A percentile compares a stretch with the other conserved stretches of the same genome.
These are phyloP conservation scores for Pleurotus sapidus DNA, from an alignment of 768 basidiomycete genomes.

Conservation along the genomic window DNA sequence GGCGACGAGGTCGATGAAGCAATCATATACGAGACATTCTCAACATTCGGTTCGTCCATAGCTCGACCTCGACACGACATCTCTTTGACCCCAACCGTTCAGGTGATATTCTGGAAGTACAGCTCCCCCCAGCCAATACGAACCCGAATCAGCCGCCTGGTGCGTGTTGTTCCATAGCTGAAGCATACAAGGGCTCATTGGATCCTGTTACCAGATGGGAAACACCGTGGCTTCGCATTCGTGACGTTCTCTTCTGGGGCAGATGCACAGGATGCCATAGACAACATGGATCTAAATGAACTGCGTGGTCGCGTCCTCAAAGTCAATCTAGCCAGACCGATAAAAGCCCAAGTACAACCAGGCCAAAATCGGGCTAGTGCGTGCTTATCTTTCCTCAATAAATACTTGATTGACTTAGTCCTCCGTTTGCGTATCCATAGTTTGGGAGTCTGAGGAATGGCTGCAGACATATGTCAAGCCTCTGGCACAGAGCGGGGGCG, in stretches of 20 bases:
- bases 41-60: slow-evolving; percentile 72
- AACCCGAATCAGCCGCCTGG: slow-evolving; percentile 65
- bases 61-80: neutral
- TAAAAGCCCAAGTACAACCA: slow-evolving; percentile 66
- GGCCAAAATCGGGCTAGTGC: slow-evolving; percentile 74
- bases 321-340: slow-evolving; percentile 83
- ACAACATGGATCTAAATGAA: slow-evolving; percentile 98
- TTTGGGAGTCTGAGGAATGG: slow-evolving; percentile 98
- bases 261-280: slow-evolving; percentile 95
- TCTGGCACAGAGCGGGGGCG: slow-evolving; percentile 68
- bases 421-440: slow-evolving; percentile 20
- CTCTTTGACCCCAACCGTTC: slow-evolving; percentile 14
- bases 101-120: slow-evolving; percentile 94
- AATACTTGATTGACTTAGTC: neutral
- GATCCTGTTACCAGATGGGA: slow-evolving; percentile 46
- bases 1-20: slow-evolving; percentile 82
- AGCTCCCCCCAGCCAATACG: slow-evolving; percentile 77
- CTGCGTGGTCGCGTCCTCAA: slow-evolving; percentile 72
- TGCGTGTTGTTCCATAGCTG: slow-evolving; percentile 21
- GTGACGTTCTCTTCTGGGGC: slow-evolving; percentile 77
- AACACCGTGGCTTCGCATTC: slow-evolving; percentile 93
- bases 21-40: slow-evolving; percentile 74
- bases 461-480: slow-evolving; percentile 79
- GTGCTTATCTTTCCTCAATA: slow-evolving; percentile 19
- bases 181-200: neutral